Evolutionary conservation across 83 land plant genomes (phyloP), one percentile per base, ranked within the genome.

Genomic region (Larix sibirica): DNA sequence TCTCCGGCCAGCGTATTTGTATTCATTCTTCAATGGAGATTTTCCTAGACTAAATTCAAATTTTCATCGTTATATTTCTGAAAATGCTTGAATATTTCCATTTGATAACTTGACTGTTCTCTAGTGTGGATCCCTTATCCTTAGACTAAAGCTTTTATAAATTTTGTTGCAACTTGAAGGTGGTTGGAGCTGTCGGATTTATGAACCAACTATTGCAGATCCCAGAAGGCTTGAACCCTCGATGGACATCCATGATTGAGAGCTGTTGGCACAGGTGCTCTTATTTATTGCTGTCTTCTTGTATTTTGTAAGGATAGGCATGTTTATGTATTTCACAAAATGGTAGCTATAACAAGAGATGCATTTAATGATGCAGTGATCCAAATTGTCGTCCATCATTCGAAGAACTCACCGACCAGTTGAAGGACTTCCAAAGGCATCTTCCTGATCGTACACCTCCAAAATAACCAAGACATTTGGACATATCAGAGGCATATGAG

Each of bases 111-210:
- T 28, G 28, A 28, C 28, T 28, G 28, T 28, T 28, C 28, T 28
- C 28, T 33, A 33, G 36, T 33, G 36, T 33, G 36, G 36, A 33
- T 33, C 36, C 36, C 36, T 33, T 33, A 33, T 33, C 36, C 36
- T 33, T 33, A 28, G 36, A 33, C 36, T 33, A 33, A 33, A 33
- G 36, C 36, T 33, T 33, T 33, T 33, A 33, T 33, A 33, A 33
- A 33, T 33, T 33, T 33, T 33, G 36, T 33, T 40, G 24, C 23
- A 70, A 17, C 26, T 38, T 73, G 24, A 79, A 91, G 91, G 94
- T 91, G 40, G 88, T 91, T 28, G 94, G 91, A 66, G 83, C 86
- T 24, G 94, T 91, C 13, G 94, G 91, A 28, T 91, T 91, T 79
- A 91, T 87, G 91, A 84, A 91, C 60, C 86, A 88, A 24, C 80